Conservation (phyloP, 768 basidiomycete species). For the Leccinum olivaceopallidum region DNA sequence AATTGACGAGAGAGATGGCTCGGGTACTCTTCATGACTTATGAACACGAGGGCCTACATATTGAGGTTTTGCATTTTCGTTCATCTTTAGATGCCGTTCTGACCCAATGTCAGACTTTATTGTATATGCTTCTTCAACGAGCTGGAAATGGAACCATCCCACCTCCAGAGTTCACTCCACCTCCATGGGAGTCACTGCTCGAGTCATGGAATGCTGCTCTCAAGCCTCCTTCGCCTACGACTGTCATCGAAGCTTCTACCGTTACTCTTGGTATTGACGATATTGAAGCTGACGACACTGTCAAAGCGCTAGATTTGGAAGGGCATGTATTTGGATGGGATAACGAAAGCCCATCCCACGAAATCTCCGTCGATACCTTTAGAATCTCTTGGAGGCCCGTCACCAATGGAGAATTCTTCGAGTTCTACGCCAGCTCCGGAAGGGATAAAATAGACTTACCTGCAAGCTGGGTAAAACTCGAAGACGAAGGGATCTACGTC, state of each 20-base stretch:
- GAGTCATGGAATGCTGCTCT: constrained; percentile 48
- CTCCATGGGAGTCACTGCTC: constrained; percentile 66
- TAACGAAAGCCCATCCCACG: constrained; percentile 77
- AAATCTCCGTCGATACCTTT: constrained; percentile 65
- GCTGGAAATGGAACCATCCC: constrained; percentile 77
- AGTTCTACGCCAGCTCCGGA: constrained; percentile 53
- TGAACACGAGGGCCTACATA: constrained; percentile 89
- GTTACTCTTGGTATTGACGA: constrained; percentile 85
- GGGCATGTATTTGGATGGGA: constrained; percentile 92
- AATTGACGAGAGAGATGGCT: constrained; percentile 63
- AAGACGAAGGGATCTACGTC: constrained; percentile 44
- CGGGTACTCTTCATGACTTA: constrained; percentile 88
- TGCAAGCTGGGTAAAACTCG: constrained; percentile 25
- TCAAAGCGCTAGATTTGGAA: constrained; percentile 38
- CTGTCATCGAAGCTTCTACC: constrained; percentile 57
- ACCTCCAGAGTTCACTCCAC: constrained; percentile 71
- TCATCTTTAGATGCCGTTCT: constrained; percentile 1
- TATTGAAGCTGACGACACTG: constrained; percentile 63
- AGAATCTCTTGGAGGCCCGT: constrained; percentile 83
- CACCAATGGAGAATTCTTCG: constrained; percentile 83
- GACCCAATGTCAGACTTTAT: constrained; percentile 55
- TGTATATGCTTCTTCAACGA: constrained; percentile 92
- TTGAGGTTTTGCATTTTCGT: constrained; percentile 50
- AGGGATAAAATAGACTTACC: constrained; percentile 41
- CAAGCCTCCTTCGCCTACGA: constrained; percentile 41